Base-by-base conservation (phyloP, 1,284 basidiomycete species). In the Ustilago nuda region DNA sequence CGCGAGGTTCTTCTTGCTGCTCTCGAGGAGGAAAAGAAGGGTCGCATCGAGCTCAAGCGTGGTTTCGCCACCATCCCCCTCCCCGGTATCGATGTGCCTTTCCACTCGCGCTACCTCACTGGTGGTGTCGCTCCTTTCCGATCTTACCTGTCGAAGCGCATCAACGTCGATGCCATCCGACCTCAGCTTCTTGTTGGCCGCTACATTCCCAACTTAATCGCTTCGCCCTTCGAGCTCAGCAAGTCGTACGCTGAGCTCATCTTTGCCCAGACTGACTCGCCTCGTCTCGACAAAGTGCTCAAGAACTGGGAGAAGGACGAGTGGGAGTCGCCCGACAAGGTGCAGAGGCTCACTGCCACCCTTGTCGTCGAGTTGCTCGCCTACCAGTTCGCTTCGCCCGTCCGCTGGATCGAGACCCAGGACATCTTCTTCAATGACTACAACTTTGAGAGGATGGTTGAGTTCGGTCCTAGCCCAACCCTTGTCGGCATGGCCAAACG, bases 351-450 rank as follows among this genome's bases (percentile, higher is more conserved):
- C 51, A 94, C 95, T 0, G 98, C 98, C 86, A 92, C 92, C 80
- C 95, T 98, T 81, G 91, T 99, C 70, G 94, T 98, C 79, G 96
- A 98, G 87, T 91, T 98, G 62, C 90, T 99, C 51, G 94, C 96
- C 15, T 98, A 98, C 86, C 96, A 99, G 86, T 95, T 95, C 81
- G 86, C 86, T 19, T 86, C 77, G 59, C 77, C 81, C 45, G 95
- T 99, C 32, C 92, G 95, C 64, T 98, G 96, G 96, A 99, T 99
- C 84, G 93, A 98, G 88, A 99, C 96, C 0, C 96, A 98, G 86
- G 96, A 99, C 83, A 90, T 94, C 53, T 90, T 99, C 70, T 99
- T 99, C 88, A 90, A 88, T 7, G 88, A 91, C 66, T 97, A 91
- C 89, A 89, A 90, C 71, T 98, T 98, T 82, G 95, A 98, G 88